These are phyloP conservation scores for Globisporangium nunn DNA, from an alignment of 352 stramenopile species.

Conservation along the genomic window DNA sequence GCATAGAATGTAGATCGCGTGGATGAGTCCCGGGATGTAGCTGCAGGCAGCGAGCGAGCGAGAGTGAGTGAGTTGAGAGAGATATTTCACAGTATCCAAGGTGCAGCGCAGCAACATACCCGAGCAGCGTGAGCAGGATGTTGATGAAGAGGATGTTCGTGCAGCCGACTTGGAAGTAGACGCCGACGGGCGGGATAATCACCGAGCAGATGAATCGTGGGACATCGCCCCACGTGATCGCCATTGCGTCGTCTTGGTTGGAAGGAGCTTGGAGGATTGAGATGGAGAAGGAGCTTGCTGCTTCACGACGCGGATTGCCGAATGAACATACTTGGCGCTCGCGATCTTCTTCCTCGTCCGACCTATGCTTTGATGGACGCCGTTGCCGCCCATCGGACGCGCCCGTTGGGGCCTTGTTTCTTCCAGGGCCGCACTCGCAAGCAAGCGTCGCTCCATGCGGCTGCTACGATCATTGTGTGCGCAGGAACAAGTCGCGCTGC, in stretches of 20 bases:
- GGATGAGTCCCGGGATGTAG: conserved; percentile 66
- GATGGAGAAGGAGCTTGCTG: neutral
- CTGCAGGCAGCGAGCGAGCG: conserved; percentile 11
- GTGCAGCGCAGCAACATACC: neutral
- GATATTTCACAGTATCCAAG: neutral
- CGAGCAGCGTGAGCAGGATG: conserved; percentile 40
- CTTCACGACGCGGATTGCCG: neutral
- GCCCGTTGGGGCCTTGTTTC: too few relatives aligned
- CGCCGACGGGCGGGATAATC: conserved; percentile 40
- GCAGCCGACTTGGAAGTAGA: conserved; percentile 35
- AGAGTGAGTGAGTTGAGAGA: neutral
- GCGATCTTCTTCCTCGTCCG: too few relatives aligned
- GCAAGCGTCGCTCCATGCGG: too few relatives aligned
- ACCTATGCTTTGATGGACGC: too few relatives aligned
- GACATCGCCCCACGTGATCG: conserved; percentile 62
- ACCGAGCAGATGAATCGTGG: conserved; percentile 61
- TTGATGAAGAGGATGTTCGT: conserved; percentile 47
- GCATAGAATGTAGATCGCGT: conserved; percentile 69
- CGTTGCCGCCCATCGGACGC: too few relatives aligned
- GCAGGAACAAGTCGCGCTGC: too few relatives aligned
- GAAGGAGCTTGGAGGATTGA: neutral
- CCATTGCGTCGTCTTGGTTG: conserved; percentile 20
- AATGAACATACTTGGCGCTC: neutral
- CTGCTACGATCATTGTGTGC: too few relatives aligned
- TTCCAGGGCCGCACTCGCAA: too few relatives aligned